Base-by-base conservation (phyloP, 129 eudicot genomes). In the Centaurea solstitialis region DNA sequence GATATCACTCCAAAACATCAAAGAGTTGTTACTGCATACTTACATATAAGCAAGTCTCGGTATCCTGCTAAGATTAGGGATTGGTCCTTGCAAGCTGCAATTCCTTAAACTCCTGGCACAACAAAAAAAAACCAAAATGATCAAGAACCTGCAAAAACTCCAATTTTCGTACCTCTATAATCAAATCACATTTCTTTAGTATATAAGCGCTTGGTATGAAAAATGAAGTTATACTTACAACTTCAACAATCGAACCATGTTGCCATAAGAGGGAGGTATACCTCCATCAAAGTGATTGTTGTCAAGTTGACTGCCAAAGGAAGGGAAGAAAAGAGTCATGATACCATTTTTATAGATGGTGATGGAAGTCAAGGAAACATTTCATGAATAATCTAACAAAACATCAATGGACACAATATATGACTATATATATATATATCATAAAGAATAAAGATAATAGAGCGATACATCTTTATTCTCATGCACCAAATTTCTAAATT, bases 101-200 rank as follows among this genome's bases (percentile, higher is more conserved):
- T 94, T 94, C 86, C 98, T 88, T 33, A 91, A 88, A 85, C 98
- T 94, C 97, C 98, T 94, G 93, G 30, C 11, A 72, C 10, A 89
- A 26, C 26, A 70, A 85, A 84, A 78, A 68, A 70, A 73, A 66
- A 68, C 26, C 4, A 38, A 64, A n/a, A 80, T 40, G 6, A 83
- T 57, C 30, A 45, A 40, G 9, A 68, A 59, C 39, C 11, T 15
- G 24, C 28, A 79, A 53, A 68, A 17, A 68, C 26, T 59, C 22
- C 41, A 39, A 24, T 18, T 72, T 24, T 18, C 61, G 71, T 61
- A 75, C 40, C 17, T 40, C 73, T 72, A 24, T 26, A 59, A 59
- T 40, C 37, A 65, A 21, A 21, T 37, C 15, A 35, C 33, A 76
- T 12, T 18, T 62, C 13, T 61, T 79, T 69, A 69, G 23, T 50